Percentiles rank a stretch among this genome's conserved stretches.
These are phyloP conservation scores for Ziziphus jujuba DNA, from an alignment of 306 rosid species.

Conservation along the genomic window DNA sequence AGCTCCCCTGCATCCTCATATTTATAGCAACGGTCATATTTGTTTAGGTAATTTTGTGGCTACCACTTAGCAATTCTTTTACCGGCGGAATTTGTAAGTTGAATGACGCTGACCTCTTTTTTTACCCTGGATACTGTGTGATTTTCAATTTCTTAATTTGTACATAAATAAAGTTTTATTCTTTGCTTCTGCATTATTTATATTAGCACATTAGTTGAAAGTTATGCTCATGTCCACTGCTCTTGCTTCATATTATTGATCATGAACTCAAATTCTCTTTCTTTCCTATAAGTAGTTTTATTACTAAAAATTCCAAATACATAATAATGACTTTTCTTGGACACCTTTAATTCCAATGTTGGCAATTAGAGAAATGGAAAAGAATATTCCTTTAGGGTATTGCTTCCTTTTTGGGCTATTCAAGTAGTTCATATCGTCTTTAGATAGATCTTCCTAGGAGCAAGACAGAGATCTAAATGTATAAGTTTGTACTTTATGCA, in stretches of 20 bases:
- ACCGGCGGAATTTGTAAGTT: background rate
- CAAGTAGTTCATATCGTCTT: background rate
- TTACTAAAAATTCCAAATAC: too few species aligned
- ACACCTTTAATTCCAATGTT: background rate
- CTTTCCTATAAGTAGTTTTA: background rate
- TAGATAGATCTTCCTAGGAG: background rate
- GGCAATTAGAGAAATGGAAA: background rate
- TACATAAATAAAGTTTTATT: background rate
- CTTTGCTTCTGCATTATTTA: background rate
- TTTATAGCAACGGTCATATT: constrained; percentile 97
- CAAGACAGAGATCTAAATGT: background rate
- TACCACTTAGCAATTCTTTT: background rate
- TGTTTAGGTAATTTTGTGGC: constrained; percentile 75
- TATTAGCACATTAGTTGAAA: background rate
- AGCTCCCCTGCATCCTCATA: constrained; percentile 98
- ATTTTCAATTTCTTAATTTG: background rate
- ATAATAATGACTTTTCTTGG: background rate
- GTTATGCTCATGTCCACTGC: background rate
- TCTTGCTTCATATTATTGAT: background rate
- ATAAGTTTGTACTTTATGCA: background rate
- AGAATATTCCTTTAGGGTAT: background rate
- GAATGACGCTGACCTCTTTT: background rate
- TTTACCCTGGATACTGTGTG: background rate
- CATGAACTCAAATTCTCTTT: background rate
- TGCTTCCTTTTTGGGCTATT: background rate